Conservation (phyloP, 2,329 filamentous ascomycete species). For the Pestalotiopsis sp. region DNA sequence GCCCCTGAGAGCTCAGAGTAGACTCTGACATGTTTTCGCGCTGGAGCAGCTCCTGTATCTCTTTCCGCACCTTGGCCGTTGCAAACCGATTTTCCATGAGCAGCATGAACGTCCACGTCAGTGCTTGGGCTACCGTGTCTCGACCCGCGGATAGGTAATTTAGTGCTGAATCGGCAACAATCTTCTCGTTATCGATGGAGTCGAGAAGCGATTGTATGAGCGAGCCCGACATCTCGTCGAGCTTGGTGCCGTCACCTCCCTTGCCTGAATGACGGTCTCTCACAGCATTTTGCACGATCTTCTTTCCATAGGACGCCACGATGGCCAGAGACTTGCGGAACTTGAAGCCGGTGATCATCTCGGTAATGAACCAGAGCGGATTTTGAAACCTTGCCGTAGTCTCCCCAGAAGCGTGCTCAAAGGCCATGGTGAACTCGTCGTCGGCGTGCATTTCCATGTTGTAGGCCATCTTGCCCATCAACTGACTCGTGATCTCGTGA, state of each 20-base stretch:
- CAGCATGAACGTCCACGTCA: constrained; percentile 67
- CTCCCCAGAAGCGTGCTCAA: constrained; percentile 63
- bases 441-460: constrained; percentile 68
- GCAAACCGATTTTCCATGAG: constrained; percentile 54
- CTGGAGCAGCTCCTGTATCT: constrained; percentile 35
- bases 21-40: background rate
- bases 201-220: constrained; percentile 64
- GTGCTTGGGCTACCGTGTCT: constrained; percentile 66
- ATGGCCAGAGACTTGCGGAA: constrained; percentile 51
- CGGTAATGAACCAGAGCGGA: constrained; percentile 63
- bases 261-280: constrained; percentile 34
- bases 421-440: constrained; percentile 61
- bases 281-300: constrained; percentile 59
- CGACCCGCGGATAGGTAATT: constrained; percentile 68
- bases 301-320: constrained; percentile 57
- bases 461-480: constrained; percentile 72
- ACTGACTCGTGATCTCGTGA: constrained; percentile 64
- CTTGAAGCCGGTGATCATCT: constrained; percentile 49
- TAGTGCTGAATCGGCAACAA: constrained; percentile 65
- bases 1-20: background rate
- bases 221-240: constrained; percentile 52
- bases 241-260: constrained; percentile 24
- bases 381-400: constrained; percentile 68
- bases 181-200: constrained; percentile 53
- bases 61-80: constrained; percentile 42